phyloP scores from a whole-genome alignment of 441 rosid species.

The Euphorbia schlechtendalii region DNA sequence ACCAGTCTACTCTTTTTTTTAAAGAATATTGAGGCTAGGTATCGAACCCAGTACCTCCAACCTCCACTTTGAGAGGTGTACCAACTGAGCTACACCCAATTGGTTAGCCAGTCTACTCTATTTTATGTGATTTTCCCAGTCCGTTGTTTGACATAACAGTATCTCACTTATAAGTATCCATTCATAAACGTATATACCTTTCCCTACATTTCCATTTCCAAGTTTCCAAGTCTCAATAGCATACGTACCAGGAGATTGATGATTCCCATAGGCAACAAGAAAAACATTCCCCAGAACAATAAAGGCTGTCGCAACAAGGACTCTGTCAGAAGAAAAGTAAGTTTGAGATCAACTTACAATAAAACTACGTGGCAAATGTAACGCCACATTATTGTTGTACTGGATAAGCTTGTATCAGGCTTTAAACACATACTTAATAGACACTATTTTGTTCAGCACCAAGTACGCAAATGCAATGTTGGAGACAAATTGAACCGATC shows the following conservation, averaged over 20 bases:
- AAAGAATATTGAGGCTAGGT: too few relatives aligned
- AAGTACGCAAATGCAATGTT: constrained; percentile 95
- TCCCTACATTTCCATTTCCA: constrained; percentile 4
- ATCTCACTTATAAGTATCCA: background rate
- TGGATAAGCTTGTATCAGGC: constrained; percentile 24
- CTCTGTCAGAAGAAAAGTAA: constrained; percentile 37
- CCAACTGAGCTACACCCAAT: too few relatives aligned
- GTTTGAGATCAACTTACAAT: constrained; percentile 16
- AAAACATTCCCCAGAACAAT: constrained; percentile 91
- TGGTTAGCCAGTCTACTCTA: background rate
- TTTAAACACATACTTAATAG: constrained; percentile 69
- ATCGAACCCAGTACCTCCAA: too few relatives aligned
- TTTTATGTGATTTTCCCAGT: background rate
- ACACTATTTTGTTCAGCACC: constrained; percentile 79
- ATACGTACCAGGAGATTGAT: constrained; percentile 95
- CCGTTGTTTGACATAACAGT: background rate
- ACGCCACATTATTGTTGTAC: background rate
- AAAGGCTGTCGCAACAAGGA: constrained; percentile 83
- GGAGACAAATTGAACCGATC: constrained; percentile 91
- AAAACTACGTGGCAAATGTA: constrained; percentile 9
- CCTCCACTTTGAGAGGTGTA: too few relatives aligned
- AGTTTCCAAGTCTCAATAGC: background rate
- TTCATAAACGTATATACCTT: background rate
- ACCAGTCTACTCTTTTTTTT: too few relatives aligned
- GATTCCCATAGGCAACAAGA: constrained; percentile 95